phyloP scores from a whole-genome alignment of 345 rosid species.

The Eucalyptus paniculata region DNA sequence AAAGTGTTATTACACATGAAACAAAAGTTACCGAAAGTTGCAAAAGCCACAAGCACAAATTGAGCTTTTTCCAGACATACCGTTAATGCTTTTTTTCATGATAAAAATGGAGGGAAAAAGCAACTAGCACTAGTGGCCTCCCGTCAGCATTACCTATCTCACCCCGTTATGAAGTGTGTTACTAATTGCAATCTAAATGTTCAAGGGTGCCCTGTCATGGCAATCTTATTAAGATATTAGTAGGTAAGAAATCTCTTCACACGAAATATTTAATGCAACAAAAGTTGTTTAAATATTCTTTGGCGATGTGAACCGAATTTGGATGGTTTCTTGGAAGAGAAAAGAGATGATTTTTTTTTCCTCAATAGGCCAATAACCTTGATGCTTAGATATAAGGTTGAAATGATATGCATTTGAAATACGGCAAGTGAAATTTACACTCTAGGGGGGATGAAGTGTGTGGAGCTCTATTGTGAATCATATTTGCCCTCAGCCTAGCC shows the following conservation, averaged over 20 bases:
- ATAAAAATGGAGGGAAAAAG: neutral
- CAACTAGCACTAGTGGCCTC: neutral
- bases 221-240: rapidly evolving
- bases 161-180: neutral
- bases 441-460: neutral
- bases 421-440: neutral
- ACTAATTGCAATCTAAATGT: neutral
- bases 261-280: neutral
- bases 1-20: neutral
- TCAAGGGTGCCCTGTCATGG: rapidly evolving
- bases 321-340: neutral
- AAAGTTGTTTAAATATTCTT: neutral
- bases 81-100: neutral
- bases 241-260: neutral
- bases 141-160: neutral
- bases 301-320: neutral
- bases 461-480: neutral
- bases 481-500: neutral
- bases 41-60: neutral
- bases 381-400: neutral
- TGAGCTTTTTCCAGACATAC: neutral
- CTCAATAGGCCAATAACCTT: neutral
- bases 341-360: neutral
- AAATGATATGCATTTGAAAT: neutral
- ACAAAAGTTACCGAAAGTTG: neutral